Base-by-base conservation (phyloP, 2,329 filamentous ascomycete species). In the Cladosporium sp. region DNA sequence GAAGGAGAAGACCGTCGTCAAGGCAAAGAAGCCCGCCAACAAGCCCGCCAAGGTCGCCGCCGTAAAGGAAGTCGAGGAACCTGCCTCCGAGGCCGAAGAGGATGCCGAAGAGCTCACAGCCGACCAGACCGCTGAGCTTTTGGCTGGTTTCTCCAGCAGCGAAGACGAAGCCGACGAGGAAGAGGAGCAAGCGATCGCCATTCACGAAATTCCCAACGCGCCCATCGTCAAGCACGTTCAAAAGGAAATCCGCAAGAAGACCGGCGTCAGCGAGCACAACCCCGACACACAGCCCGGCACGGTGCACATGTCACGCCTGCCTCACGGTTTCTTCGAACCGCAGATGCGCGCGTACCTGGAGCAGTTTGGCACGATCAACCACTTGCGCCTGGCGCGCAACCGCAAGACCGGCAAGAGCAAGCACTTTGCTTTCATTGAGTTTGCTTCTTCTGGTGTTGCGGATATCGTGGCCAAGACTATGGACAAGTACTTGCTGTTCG, bases 401-500 rank as follows among this genome's bases (percentile, higher is more conserved):
- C 91, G 89, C 75, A 88, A 88, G 73, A 97, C 92, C 1, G 94
- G 94, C 57, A 85, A 85, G 58, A 91, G 89, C 72, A 96, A 94
- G 79, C 94, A 97, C 79, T 96, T 89, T 70, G 94, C 91, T 32
- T 99, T 97, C 74, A 83, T 99, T 69, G 91, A 99, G 75, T 99
- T 99, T 69, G 76, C 77, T 2, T 84, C 83, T 6, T 77, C 80
- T 34, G 87, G 91, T 58, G 89, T 91, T n/a, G 93, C 94, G 37
- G 88, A 90, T 67, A 91, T 97, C 65, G 93, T 96, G 28, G 88
- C 90, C 50, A 90, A 91, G 77, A 96, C 94, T 20, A 99, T 99
- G 94, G 85, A 97, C 80, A 95, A 92, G 76, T 99, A 99, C 75
- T 84, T 97, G 37, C 82, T 99, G 70, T 97, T 96, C 73, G 90